Conservation (phyloP, 2,329 filamentous ascomycete genomes). For the Sporothrix variecibatus region DNA sequence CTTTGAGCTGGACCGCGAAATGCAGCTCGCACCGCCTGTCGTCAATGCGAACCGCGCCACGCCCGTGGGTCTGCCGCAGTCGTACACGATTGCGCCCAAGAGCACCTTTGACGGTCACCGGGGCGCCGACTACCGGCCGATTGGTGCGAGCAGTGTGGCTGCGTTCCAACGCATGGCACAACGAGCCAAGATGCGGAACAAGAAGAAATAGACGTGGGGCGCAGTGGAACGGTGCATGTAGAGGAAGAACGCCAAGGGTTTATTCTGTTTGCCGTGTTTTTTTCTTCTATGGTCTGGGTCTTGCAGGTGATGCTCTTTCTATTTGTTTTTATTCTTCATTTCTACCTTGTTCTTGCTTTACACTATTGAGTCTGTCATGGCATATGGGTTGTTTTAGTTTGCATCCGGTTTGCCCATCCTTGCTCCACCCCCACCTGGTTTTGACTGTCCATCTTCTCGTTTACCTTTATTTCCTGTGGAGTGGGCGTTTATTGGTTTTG, state of each 20-base stretch:
- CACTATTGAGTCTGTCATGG: conserved; percentile 2
- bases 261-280: background rate
- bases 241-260: too few relatives aligned
- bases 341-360: conserved; percentile 4
- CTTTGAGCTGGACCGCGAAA: conserved; percentile 57
- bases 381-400: background rate
- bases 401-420: background rate
- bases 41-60: conserved; percentile 58
- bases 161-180: conserved; percentile 67
- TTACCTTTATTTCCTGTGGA: background rate
- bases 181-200: conserved; percentile 52
- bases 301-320: background rate
- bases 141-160: conserved; percentile 64
- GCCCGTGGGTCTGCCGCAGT: conserved; percentile 55
- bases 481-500: background rate
- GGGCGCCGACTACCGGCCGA: conserved; percentile 57
- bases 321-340: background rate
- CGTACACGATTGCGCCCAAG: conserved; percentile 61
- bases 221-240: background rate
- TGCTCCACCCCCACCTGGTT: background rate
- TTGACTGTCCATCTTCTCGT: background rate
- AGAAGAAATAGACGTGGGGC: conserved; percentile 29
- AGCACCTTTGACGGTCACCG: conserved; percentile 60
- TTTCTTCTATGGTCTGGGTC: background rate
- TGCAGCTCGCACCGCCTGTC: conserved; percentile 58